Percentiles rank a stretch among this genome's conserved stretches.
phyloP scores from a whole-genome alignment of 257 asterid genomes.

The Solanum arcanum region DNA sequence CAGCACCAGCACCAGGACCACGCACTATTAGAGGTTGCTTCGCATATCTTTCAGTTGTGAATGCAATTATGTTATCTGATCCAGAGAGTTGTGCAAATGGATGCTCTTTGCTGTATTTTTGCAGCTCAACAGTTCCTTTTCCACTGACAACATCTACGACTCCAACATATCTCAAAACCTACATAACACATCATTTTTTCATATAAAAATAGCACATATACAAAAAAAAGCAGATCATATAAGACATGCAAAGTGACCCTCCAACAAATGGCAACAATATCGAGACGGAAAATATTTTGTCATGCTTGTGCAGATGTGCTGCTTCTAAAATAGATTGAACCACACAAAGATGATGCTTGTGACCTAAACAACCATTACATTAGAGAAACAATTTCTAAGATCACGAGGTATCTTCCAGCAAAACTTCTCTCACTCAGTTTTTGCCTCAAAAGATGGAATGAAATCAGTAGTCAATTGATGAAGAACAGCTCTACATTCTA shows the following conservation, averaged over 20 bases:
- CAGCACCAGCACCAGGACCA: conserved; percentile 99
- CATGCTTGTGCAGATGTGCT: not conserved
- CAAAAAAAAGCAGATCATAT: not conserved
- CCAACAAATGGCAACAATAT: not conserved
- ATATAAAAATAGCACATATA: not conserved
- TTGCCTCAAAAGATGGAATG: not conserved
- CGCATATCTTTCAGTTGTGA: conserved; percentile 86
- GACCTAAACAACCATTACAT: not conserved
- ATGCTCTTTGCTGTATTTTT: conserved; percentile 69
- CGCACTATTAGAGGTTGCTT: conserved; percentile 87
- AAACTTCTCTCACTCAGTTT: not conserved
- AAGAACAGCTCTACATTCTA: not conserved
- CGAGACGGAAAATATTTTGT: not conserved
- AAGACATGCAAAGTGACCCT: not conserved
- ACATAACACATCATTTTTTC: conserved; percentile 3
- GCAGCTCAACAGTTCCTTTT: conserved; percentile 72
- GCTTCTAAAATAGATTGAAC: not conserved
- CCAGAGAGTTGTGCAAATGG: conserved; percentile 97
- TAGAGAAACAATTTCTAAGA: not conserved
- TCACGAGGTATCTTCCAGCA: not conserved
- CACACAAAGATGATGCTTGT: not conserved
- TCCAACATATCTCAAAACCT: conserved; percentile 96
- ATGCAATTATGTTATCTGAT: conserved; percentile 90
- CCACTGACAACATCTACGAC: conserved; percentile 80
- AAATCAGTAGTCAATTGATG: not conserved